Base-by-base conservation (phyloP, 441 rosid genomes). In the Pelargonium myrrhifolium region DNA sequence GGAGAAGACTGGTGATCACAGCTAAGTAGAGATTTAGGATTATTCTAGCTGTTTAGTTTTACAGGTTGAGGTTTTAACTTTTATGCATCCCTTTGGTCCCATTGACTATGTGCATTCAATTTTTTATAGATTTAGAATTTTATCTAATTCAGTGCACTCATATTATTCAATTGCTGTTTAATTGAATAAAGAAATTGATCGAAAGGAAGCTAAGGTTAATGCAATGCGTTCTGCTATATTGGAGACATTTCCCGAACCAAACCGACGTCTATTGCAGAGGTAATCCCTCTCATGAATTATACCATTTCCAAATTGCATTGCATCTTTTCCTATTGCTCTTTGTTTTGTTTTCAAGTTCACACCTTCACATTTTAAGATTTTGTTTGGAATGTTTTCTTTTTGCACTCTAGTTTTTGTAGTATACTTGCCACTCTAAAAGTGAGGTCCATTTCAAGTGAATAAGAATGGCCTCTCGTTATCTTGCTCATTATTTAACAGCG, bases 221-320 rank as follows among this genome's bases (percentile, higher is more conserved):
- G 91, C 94, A 65, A 83, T 95, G 84, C 91, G 88, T 72, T 85
- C 92, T 73, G 96, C 97, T 8, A 83, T 95, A 72, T 75, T 83
- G 56, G 99, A 92, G 76, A 90, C 92, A 17, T 92, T 95, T 84
- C 99, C 99, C 35, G 98, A 94, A 79, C 99, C 99, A 70, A 94
- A 94, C 72, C 84, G 97, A 70, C 97, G 92, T 63, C 77, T 95
- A 71, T 81, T 94, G 71, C 97, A 92, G 76, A 88, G 98, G 99
- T 84, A 67, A 76, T 68, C 53, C 65, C 31, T 56, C 64, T 60
- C 15, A 60, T 22, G 9, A 14, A 60, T 22, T 60, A 12, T 60
- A 14, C 39, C 64, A 3, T 60, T 60, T 26, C 64, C n/a, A 37
- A 56, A 11, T 60, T 14, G 14, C 9, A 12, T 26, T 60, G 15